Evolutionary conservation across 73 alveolate genomes (phyloP), one percentile per base, ranked within the genome.

Genomic region (Blepharisma japonicum): DNA sequence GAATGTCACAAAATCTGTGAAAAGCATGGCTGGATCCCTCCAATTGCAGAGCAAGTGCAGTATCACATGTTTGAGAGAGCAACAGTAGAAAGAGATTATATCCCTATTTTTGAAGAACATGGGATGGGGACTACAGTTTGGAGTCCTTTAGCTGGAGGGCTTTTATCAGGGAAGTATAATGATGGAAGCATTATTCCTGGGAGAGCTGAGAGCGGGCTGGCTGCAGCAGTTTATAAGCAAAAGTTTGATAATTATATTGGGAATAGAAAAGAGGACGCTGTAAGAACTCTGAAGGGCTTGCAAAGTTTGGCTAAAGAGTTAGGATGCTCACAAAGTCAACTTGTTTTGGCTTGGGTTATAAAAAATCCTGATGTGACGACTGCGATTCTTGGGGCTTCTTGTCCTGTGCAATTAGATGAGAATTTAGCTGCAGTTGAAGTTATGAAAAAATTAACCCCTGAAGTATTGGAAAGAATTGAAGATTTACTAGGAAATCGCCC

Each of bases 131-230:
- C 98, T 27, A 95, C 99, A 7, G 86, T 89, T 55, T 96, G 97
- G 96, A 86, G 97, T 45, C 99, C 99, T 4, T 83, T 96, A 45
- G 87, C 83, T 27, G 81, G 88, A 49, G 99, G 99, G 1, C 82
- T 96, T 55, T 91, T 96, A 39, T 83, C 98, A 21, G 99, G 99
- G 39, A 93, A 95, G 81, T 96, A 96, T 84, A 96, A 95, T 80
- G 90, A 94, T 49, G 99, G 97, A 20, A 74, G 67, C 45, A 82
- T 81, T 38, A 94, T 77, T 81, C 47, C 96, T 98, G 23, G 92
- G 77, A 55, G 98, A 89, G 6, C 55, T 83, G 11, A 67, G 68
- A 20, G 53, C 45, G 23, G 25, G 86, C 0, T 79, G 82, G 18
- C 39, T 9, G n/a, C 27, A 20, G n/a, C 23, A 20, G 67, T 14